A percentile compares a stretch with the other conserved stretches of the same genome.
These are phyloP conservation scores for Aspergillus steynii DNA, from an alignment of 495 filamentous ascomycete species.

Conservation along the genomic window DNA sequence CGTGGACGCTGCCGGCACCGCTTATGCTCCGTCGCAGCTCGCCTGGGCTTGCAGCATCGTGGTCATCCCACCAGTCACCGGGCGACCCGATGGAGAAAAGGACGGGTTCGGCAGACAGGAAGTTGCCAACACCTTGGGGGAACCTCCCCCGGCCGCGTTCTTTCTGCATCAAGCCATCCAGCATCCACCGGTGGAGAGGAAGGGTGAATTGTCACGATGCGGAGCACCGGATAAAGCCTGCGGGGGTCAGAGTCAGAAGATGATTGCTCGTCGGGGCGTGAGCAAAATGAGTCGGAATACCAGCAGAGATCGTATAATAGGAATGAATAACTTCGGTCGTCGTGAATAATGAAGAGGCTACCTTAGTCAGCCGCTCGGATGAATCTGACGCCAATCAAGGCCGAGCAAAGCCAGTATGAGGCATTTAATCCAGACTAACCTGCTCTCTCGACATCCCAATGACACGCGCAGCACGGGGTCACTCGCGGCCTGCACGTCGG, in stretches of 20 bases:
- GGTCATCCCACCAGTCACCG: constrained; percentile 15
- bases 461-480: too few relatives aligned
- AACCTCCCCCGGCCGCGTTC: constrained; percentile 3
- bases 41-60: constrained; percentile 2
- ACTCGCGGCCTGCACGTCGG: constrained; percentile 10
- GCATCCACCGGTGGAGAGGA: constrained; percentile 6
- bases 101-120: not conserved
- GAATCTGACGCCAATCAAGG: not conserved
- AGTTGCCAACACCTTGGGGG: constrained; percentile 3
- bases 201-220: constrained; percentile 15
- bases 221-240: not conserved
- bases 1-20: constrained; percentile 1
- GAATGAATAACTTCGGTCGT: too few relatives aligned
- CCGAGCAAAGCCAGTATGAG: not conserved
- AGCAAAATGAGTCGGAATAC: too few relatives aligned
- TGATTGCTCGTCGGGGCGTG: not conserved
- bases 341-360: not conserved
- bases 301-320: too few relatives aligned
- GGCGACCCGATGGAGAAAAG: constrained; percentile 10
- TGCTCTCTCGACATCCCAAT: too few relatives aligned
- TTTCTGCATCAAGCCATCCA: constrained; percentile 9
- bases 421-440: not conserved
- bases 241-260: not conserved
- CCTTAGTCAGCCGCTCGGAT: not conserved
- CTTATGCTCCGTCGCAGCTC: not conserved